Evolutionary conservation across 1,284 basidiomycete species (phyloP).

Genomic region (Singerocomus rubriflavus): DNA sequence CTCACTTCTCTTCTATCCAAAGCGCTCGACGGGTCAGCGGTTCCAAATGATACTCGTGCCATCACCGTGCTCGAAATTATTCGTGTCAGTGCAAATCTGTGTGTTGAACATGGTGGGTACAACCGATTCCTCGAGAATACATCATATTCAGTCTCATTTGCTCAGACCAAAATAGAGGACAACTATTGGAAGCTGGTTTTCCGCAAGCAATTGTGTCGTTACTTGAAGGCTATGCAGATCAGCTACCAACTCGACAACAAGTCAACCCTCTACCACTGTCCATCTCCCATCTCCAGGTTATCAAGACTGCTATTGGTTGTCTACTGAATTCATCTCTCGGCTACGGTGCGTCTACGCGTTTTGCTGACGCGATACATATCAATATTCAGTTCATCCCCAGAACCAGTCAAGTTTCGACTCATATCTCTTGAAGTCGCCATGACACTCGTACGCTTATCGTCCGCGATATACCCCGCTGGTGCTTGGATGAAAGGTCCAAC

Average conservation of each 20-base stretch:
- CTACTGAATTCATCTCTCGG: slow-evolving; percentile 77
- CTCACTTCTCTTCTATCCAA: slow-evolving; percentile 57
- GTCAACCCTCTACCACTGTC: slow-evolving; percentile 48
- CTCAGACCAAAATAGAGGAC: slow-evolving; percentile 62
- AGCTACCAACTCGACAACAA: slow-evolving; percentile 42
- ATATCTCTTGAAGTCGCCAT: slow-evolving; percentile 62
- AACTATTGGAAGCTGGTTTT: slow-evolving; percentile 64
- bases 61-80: slow-evolving; percentile 62
- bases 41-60: slow-evolving; percentile 44
- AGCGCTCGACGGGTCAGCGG: slow-evolving; percentile 47
- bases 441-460: slow-evolving; percentile 65
- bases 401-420: slow-evolving; percentile 65
- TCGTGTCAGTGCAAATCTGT: slow-evolving; percentile 74
- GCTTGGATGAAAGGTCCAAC: slow-evolving; percentile 47
- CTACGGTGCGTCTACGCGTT: slow-evolving; percentile 51
- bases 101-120: slow-evolving; percentile 71
- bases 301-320: slow-evolving; percentile 77
- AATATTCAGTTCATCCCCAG: slow-evolving; percentile 37
- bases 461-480: slow-evolving; percentile 66
- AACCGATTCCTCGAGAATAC: neutral
- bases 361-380: neutral
- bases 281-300: slow-evolving; percentile 62
- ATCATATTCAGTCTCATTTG: slow-evolving; percentile 2
- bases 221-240: slow-evolving; percentile 66
- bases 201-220: slow-evolving; percentile 63